Evolutionary conservation across 164 flowering plant species (phyloP), one percentile per base, ranked within the genome.

Genomic region (Liquidambar formosana): DNA sequence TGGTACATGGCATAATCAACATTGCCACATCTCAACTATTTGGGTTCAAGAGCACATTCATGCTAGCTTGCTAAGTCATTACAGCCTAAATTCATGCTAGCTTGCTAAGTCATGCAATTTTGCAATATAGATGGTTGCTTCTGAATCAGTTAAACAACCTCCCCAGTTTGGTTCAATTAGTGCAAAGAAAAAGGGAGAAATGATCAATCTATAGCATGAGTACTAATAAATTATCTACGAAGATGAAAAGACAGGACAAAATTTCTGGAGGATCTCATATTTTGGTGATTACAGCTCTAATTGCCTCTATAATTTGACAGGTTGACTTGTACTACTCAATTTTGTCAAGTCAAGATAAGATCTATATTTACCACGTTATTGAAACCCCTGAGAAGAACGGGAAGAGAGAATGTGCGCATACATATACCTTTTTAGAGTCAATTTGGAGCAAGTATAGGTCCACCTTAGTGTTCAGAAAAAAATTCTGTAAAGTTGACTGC

Each of bases 371-470:
- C 41, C 41, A 33, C 6, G n/a, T 33, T 33, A 33, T 33, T 33
- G 2, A 2, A 33, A 33, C 2, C 41, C 6, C 41, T 2, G 6
- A 33, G 41, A 33, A 33, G 41, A 33, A 33, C 2, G 41, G 6
- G 6, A 2, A 33, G 41, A 33, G 2, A 33, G 6, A 33, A 33
- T 33, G 41, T 2, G 6, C 6, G 16, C 5, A 27, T 48, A 5
- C 38, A 28, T 12, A 43, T 68, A 89, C 90, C 89, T 86, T 87
- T 61, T 79, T 81, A 52, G 87, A 71, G 65, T 88, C 88, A 52
- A 92, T 79, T 64, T 88, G 87, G 47, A 92, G 91, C 61, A 92
- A 78, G 79, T 86, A 90, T 1, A 92, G 78, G 38, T 84, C 88
- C 33, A 21, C 65, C 61, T 86, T 72, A 57, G 70, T 64, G 28